phyloP scores from a whole-genome alignment of 768 basidiomycete genomes.

The Rhodosporidiobolus odoratus region DNA sequence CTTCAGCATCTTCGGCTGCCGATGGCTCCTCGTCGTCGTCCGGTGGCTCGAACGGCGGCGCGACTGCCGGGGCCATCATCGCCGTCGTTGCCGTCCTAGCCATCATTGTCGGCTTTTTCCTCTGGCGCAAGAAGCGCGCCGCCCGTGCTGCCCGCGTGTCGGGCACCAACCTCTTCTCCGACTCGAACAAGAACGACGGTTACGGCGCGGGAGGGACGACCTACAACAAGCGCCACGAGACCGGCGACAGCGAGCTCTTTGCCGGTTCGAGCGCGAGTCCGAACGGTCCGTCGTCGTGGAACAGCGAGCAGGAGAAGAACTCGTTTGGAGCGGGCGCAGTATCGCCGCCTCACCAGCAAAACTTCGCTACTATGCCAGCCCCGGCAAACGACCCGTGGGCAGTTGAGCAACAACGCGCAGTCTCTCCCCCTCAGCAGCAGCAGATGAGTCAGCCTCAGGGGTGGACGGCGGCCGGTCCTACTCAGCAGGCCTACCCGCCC shows the following conservation, averaged over 20 bases:
- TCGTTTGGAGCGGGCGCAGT: too few species aligned
- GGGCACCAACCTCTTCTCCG: neutral
- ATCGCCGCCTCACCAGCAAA: too few species aligned
- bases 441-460: too few species aligned
- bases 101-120: slow-evolving; percentile 10
- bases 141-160: neutral
- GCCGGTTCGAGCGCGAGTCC: slow-evolving; percentile 8
- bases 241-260: slow-evolving; percentile 9
- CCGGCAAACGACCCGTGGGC: slow-evolving; percentile 7
- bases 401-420: neutral
- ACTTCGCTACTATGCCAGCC: too few species aligned
- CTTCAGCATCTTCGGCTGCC: neutral
- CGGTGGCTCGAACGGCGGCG: slow-evolving; percentile 18
- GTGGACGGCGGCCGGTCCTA: too few species aligned
- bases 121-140: slow-evolving; percentile 14
- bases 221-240: slow-evolving; percentile 30
- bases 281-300: slow-evolving; percentile 2
- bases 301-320: slow-evolving; percentile 18
- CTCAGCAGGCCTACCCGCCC: slow-evolving; percentile 14
- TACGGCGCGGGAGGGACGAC: neutral
- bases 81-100: slow-evolving; percentile 23
- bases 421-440: neutral
- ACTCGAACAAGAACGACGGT: neutral
- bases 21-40: neutral
- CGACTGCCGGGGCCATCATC: slow-evolving; percentile 29